phyloP scores from a whole-genome alignment of 176 grass and related monocot genomes.

The Oryza coarctata region DNA sequence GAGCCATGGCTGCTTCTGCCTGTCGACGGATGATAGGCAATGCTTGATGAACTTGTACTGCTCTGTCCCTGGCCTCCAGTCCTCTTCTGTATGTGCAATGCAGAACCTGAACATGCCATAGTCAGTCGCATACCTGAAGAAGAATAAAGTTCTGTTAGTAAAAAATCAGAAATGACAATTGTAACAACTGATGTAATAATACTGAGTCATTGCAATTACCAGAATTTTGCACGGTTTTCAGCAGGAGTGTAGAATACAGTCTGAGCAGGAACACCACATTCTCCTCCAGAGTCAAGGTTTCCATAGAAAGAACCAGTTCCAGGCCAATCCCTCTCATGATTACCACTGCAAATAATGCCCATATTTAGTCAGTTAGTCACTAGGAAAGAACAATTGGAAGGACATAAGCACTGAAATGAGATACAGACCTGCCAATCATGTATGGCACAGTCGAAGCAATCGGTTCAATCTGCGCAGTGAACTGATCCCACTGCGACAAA shows the following conservation, averaged over 20 bases:
- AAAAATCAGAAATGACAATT: not conserved
- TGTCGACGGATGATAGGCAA: slow-evolving; percentile 64
- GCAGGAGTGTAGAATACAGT: slow-evolving; percentile 94
- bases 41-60: slow-evolving; percentile 76
- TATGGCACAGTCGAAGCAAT: slow-evolving; percentile 77
- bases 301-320: slow-evolving; percentile 86
- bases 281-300: slow-evolving; percentile 70
- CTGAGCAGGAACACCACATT: slow-evolving; percentile 84
- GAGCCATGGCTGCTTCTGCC: slow-evolving; percentile 73
- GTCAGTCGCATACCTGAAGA: slow-evolving; percentile 59
- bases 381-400: not conserved
- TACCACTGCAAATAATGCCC: slow-evolving; percentile 45
- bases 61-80: slow-evolving; percentile 60
- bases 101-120: slow-evolving; percentile 83
- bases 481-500: slow-evolving; percentile 91
- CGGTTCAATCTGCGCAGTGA: slow-evolving; percentile 73
- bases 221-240: slow-evolving; percentile 84
- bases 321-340: slow-evolving; percentile 93
- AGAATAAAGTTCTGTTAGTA: not conserved
- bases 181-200: not conserved
- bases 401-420: not conserved
- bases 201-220: slow-evolving; percentile 26
- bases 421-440: slow-evolving; percentile 78
- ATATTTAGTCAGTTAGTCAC: not conserved
- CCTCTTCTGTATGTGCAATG: slow-evolving; percentile 69